phyloP scores from a whole-genome alignment of 2,329 filamentous ascomycete species.

The Meredithiella fracta region DNA sequence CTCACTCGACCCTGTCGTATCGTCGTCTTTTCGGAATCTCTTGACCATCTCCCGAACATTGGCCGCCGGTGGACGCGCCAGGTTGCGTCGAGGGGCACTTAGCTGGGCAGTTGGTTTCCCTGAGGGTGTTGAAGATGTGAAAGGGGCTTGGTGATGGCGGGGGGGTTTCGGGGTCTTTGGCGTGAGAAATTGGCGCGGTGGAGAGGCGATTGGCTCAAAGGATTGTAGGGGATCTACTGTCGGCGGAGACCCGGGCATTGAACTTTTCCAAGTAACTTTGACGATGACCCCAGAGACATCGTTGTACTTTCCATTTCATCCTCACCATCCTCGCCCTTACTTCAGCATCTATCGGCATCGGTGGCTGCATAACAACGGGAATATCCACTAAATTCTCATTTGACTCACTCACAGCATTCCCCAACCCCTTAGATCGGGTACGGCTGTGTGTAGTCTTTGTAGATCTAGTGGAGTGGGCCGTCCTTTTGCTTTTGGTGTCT shows the following conservation, averaged over 20 bases:
- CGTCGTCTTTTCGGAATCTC: neutral
- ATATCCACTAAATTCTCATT: neutral
- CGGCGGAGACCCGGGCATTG: neutral
- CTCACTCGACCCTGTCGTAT: neutral
- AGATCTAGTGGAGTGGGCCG: neutral
- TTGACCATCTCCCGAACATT: constrained; percentile 4
- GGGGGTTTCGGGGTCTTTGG: constrained; percentile 2
- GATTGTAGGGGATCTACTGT: neutral
- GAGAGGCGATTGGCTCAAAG: neutral
- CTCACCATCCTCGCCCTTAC: neutral
- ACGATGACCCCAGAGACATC: neutral
- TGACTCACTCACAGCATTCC: neutral
- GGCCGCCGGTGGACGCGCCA: neutral
- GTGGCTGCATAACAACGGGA: neutral
- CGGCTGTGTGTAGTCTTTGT: neutral
- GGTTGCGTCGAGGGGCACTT: neutral
- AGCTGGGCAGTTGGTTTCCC: neutral
- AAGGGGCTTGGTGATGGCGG: neutral
- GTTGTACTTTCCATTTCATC: neutral
- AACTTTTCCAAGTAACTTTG: neutral
- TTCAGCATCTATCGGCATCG: neutral
- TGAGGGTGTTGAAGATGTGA: no score
- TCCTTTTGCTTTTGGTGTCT: no score
- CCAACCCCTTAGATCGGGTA: neutral
- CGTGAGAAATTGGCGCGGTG: constrained; percentile 4